These are phyloP conservation scores for Podospora fimiseda DNA, from an alignment of 495 filamentous ascomycete genomes.

Conservation along the genomic window DNA sequence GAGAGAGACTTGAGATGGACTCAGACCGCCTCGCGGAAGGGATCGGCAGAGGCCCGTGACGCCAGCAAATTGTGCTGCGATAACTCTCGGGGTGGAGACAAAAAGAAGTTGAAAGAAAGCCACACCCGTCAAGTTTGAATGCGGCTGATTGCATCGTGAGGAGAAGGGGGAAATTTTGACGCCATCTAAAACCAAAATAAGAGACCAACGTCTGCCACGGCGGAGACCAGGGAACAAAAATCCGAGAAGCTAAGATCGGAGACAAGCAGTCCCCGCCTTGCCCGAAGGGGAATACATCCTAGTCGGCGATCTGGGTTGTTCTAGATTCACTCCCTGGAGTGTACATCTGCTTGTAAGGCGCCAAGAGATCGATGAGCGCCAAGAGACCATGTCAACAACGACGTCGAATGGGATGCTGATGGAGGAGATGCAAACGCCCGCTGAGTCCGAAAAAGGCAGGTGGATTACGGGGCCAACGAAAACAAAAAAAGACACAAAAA, in stretches of 20 bases:
- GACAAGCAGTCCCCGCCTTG: slow-evolving; percentile 7
- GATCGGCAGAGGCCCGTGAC: slow-evolving; percentile 11
- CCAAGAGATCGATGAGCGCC: slow-evolving; percentile 4
- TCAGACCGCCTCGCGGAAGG: slow-evolving; percentile 7
- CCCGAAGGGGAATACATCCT: slow-evolving; percentile 20
- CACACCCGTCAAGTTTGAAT: too few species aligned
- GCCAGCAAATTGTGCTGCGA: too few species aligned
- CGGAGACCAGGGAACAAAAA: neutral
- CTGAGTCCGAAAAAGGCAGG: too few species aligned
- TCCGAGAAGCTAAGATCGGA: slow-evolving; percentile 26
- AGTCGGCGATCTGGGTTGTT: slow-evolving; percentile 30
- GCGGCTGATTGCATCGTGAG: neutral
- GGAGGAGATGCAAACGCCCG: too few species aligned
- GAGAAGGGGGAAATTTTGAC: neutral
- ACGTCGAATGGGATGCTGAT: too few species aligned
- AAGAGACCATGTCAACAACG: slow-evolving; percentile 1
- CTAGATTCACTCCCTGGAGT: too few species aligned
- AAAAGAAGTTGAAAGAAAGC: too few species aligned
- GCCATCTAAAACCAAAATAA: neutral
- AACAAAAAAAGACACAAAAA: too few species aligned
- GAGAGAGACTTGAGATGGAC: slow-evolving; percentile 20
- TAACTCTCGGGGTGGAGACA: too few species aligned
- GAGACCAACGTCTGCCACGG: neutral
- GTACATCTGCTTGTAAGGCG: too few species aligned
- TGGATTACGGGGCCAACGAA: too few species aligned